Base-by-base conservation (phyloP, 805 yeast species). In the Metschnikowia borealis region DNA sequence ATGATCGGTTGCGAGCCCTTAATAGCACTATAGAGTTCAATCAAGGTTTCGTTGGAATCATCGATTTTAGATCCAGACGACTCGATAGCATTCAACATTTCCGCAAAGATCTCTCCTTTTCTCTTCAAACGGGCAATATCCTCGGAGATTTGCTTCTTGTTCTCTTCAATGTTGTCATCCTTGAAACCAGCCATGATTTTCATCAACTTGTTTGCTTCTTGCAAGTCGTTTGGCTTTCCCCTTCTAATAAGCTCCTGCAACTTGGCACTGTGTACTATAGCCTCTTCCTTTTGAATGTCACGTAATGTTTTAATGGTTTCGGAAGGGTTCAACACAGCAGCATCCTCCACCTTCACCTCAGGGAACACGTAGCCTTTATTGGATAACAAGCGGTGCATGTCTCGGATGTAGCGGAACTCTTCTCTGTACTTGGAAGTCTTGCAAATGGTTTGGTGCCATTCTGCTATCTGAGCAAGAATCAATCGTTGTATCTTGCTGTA, bases 101-200 rank as follows among this genome's bases (percentile, higher is more conserved):
- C 97, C 49, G 85, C 84, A 54, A 94, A 81, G 40, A 94, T 75
- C 56, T 88, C 96, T 13, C 89, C 87, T 69, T 94, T 94, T 50
- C 96, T 80, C 59, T 82, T 84, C 61, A 94, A 77, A 64, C 87
- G 85, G 44, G 87, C 89, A 47, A 94, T 75, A 62, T 94, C 98
- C 55, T 86, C 89, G 33, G 85, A 83, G 33, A 91, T 85, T 59
- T 87, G 82, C 50, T 87, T 88, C 62, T 82, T 83, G 56, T 89
- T 87, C 60, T 84, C 87, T 48, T 82, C 81, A 17, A 79, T 73
- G 53, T 83, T 81, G 65, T 90, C 96, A 61, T 87, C 89, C 66
- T 87, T 87, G 74, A 89, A 94, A 5, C 99, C 99, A 5, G 98
- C 96, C 97, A 94, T 90, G 58, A 94, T 83, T 66, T 92, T 90